phyloP scores from a whole-genome alignment of 2,329 filamentous ascomycete genomes.

The Cercospora beticola region DNA sequence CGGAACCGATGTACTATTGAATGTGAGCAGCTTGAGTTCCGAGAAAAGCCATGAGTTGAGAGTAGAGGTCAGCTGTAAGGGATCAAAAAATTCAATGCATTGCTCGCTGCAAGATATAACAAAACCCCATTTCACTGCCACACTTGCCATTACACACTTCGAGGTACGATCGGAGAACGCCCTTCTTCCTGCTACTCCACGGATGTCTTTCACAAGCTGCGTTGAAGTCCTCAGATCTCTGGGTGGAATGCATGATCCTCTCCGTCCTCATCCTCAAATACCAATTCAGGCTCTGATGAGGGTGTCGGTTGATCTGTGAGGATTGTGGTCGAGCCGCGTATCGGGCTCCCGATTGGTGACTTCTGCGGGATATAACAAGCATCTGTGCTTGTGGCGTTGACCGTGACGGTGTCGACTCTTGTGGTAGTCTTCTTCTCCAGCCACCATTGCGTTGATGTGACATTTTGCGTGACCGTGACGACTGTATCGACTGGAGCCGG shows the following conservation, averaged over 20 bases:
- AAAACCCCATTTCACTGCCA: neutral
- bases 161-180: neutral
- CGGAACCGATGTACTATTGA: neutral
- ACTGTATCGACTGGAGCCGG: neutral
- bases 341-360: neutral
- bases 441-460: slow-evolving; percentile 2
- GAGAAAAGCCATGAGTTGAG: neutral
- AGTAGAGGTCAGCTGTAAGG: neutral
- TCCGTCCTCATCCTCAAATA: too few species aligned
- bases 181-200: neutral
- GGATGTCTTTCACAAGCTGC: too few species aligned
- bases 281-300: too few species aligned
- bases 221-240: too few species aligned
- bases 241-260: too few species aligned
- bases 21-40: neutral
- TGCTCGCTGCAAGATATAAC: neutral
- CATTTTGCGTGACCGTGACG: neutral
- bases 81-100: neutral
- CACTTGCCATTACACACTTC: neutral
- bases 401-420: neutral
- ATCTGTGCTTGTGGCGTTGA: neutral
- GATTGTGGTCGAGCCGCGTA: too few species aligned
- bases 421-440: neutral
- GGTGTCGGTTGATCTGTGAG: too few species aligned
- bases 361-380: neutral